A percentile compares a stretch with the other conserved stretches of the same genome.
Evolutionary conservation across 2,329 filamentous ascomycete species (phyloP).

Genomic region (Thelonectria discophora): DNA sequence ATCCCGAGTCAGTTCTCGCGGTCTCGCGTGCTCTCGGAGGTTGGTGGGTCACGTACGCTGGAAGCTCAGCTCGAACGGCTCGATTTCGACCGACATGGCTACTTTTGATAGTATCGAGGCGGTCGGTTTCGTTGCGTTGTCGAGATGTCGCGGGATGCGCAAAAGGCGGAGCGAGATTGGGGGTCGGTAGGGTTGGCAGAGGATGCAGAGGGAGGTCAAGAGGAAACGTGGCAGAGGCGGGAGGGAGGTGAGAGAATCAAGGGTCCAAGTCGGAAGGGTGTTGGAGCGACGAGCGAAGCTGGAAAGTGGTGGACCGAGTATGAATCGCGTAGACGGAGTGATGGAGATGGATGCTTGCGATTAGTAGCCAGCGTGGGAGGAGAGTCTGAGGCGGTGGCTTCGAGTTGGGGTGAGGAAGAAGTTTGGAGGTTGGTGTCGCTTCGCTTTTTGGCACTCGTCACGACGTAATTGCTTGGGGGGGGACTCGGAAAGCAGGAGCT

Average conservation of each 20-base stretch:
- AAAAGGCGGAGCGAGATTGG: slow-evolving; percentile 15
- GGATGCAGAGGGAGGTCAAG: slow-evolving; percentile 27
- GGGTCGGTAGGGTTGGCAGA: slow-evolving; percentile 12
- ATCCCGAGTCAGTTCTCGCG: slow-evolving; percentile 33
- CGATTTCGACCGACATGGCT: slow-evolving; percentile 93
- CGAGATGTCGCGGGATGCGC: slow-evolving; percentile 37
- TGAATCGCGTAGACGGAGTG: slow-evolving; percentile 1
- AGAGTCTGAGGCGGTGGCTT: not conserved
- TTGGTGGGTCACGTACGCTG: slow-evolving; percentile 71
- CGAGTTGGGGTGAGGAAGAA: slow-evolving; percentile 10
- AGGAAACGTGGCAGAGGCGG: slow-evolving; percentile 39
- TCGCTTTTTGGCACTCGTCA: slow-evolving; percentile 18
- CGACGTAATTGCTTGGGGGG: slow-evolving; percentile 34
- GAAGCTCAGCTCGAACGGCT: slow-evolving; percentile 91
- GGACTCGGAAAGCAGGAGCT: slow-evolving; percentile 11
- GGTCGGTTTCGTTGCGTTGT: slow-evolving; percentile 15
- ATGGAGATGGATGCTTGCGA: slow-evolving; percentile 5
- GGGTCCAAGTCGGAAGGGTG: slow-evolving; percentile 1
- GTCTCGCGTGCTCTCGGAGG: slow-evolving; percentile 13
- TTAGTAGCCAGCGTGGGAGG: slow-evolving; percentile 18
- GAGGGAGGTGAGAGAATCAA: slow-evolving; percentile 13
- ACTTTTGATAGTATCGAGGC: slow-evolving; percentile 17
- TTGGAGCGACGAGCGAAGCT: not conserved
- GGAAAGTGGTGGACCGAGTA: not conserved
- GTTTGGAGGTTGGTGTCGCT: slow-evolving; percentile 12